These are phyloP conservation scores for Ustilago cynodontis DNA, from an alignment of 1,284 basidiomycete species.

Conservation along the genomic window DNA sequence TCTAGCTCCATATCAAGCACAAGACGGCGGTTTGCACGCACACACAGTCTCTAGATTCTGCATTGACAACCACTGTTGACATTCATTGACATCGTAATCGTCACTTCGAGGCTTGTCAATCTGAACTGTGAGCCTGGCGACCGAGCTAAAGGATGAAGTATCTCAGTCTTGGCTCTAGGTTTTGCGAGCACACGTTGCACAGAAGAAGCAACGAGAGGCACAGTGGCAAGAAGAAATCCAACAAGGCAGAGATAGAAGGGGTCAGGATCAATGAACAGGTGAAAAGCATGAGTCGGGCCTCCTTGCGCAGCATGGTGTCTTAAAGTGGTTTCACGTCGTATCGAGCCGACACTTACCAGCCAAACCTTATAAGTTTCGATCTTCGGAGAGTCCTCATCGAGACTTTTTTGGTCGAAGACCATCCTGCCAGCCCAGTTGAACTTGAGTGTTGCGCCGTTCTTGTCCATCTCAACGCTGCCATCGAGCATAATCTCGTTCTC, in stretches of 20 bases:
- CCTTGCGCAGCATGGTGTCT: not conserved
- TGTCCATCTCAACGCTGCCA: constrained; percentile 54
- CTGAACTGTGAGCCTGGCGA: not conserved
- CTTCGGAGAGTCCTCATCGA: constrained; percentile 34
- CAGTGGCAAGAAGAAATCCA: not conserved
- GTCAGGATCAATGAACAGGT: not conserved
- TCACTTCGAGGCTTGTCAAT: not conserved
- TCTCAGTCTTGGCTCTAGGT: constrained; percentile 17
- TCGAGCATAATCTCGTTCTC: constrained; percentile 55
- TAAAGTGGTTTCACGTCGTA: not conserved
- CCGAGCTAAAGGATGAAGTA: not conserved
- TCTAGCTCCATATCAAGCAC: no score
- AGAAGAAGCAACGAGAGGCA: not conserved
- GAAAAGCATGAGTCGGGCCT: not conserved
- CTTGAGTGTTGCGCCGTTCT: constrained; percentile 42
- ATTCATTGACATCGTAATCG: no score
- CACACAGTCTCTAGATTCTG: not conserved
- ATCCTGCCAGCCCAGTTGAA: constrained; percentile 57
- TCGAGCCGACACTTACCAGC: constrained; percentile 36
- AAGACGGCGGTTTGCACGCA: not conserved
- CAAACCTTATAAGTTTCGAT: constrained; percentile 55
- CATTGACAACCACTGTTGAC: not conserved
- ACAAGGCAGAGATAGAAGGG: not conserved
- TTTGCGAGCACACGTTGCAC: not conserved
- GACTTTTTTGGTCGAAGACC: constrained; percentile 48